Evolutionary conservation across 177 flowering plant species (phyloP).

Genomic region (Vitis hybrid): DNA sequence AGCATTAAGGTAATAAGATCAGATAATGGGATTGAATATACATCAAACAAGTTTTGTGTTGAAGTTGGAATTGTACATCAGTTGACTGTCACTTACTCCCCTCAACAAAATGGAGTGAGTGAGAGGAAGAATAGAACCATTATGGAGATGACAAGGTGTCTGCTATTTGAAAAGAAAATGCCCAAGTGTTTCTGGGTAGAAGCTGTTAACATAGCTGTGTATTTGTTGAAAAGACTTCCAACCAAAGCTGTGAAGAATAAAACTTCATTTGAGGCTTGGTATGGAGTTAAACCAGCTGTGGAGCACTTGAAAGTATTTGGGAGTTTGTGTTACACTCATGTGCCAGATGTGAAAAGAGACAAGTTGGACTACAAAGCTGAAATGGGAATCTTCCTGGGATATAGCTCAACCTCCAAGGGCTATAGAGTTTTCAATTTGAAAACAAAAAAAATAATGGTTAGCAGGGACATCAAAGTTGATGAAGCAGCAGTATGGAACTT

Average conservation of each 20-base stretch:
- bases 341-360: too few species aligned
- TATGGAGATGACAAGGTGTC: constrained; percentile 6
- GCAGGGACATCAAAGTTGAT: too few species aligned
- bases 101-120: constrained; percentile 4
- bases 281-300: constrained; percentile 1
- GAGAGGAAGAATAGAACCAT: constrained; percentile 2
- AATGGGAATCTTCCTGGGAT: too few species aligned
- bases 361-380: too few species aligned
- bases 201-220: background rate
- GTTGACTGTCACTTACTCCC: background rate
- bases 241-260: constrained; percentile 1
- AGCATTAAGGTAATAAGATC: background rate
- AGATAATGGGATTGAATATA: background rate
- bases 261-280: constrained; percentile 17
- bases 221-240: constrained; percentile 6
- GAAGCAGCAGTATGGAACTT: too few species aligned
- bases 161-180: background rate
- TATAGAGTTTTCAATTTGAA: too few species aligned
- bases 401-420: too few species aligned
- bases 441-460: too few species aligned
- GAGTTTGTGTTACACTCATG: too few species aligned
- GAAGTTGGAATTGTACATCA: background rate
- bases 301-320: background rate
- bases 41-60: background rate
- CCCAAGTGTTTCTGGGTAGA: constrained; percentile 11